Base-by-base conservation (phyloP, 257 asterid species). In the Solanum dulcamara region DNA sequence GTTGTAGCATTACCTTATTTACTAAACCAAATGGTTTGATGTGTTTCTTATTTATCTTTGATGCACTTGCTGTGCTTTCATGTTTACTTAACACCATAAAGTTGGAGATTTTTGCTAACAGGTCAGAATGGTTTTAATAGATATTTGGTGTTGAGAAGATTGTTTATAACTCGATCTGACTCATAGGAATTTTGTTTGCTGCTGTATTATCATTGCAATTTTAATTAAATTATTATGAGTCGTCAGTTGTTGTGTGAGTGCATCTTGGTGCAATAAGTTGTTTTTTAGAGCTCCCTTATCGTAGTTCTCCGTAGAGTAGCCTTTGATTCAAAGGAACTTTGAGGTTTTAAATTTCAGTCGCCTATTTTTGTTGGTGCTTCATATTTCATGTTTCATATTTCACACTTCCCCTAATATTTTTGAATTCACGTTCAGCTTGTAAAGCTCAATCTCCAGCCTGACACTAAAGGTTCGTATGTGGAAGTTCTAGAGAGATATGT, bases 401-500 rank as follows among this genome's bases (percentile, higher is more conserved):
- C 30, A 80, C 84, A 48, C 12, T 79, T 79, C 62, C 26, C 28
- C 66, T 79, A 79, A 79, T 79, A 48, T 48, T 83, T 57, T 67
- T 84, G 53, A 51, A 85, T 77, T 48, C 30, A 48, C 30, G 46
- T 91, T 57, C 93, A 95, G 99, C 97, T 95, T 86, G 86, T 95
- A 88, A 95, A 92, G 92, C 89, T 94, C 67, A 95, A 93, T 90
- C 95, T 93, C 86, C 97, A 94, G 83, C 96, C 98, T 44, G 98
- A 95, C 89, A 87, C 91, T 66, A 92, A 92, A 86, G 99, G 98
- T 85, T 95, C 97, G 57, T 94, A 93, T 88, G 97, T 95, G 80
- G 98, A 95, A 89, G 98, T 95, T 84, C 91, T 95, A 79, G 99
- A 95, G 86, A 91, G 95, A 88, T 94, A 89, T 90, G 96, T 95